Evolutionary conservation across 2,329 filamentous ascomycete species (phyloP).

Genomic region (Westerdykella sp.): DNA sequence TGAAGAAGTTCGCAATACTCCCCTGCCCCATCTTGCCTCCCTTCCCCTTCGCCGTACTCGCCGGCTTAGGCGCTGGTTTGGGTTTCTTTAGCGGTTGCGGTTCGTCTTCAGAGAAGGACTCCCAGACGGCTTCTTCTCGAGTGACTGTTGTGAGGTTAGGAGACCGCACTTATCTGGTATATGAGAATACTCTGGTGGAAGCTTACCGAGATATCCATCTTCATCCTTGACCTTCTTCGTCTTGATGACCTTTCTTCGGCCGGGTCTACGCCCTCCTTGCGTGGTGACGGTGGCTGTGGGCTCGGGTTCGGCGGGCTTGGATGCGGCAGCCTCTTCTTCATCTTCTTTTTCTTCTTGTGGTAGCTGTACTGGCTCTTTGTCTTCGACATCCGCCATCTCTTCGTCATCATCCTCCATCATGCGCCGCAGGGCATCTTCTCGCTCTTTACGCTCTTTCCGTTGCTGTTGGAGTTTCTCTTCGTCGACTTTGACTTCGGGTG

Average conservation of each 20-base stretch:
- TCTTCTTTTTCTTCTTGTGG: slow-evolving; percentile 33
- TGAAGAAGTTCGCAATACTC: slow-evolving; percentile 88
- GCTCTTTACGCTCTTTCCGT: slow-evolving; percentile 51
- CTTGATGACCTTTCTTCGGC: slow-evolving; percentile 73
- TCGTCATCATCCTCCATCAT: slow-evolving; percentile 73
- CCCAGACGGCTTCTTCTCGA: slow-evolving; percentile 77
- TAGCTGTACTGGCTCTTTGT: slow-evolving; percentile 8
- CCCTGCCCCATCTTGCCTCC: slow-evolving; percentile 55
- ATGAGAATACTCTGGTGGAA: background rate
- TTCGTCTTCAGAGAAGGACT: slow-evolving; percentile 90
- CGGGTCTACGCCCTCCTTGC: slow-evolving; percentile 62
- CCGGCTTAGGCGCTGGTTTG: slow-evolving; percentile 39
- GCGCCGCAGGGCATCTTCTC: slow-evolving; percentile 59
- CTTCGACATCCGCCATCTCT: slow-evolving; percentile 51
- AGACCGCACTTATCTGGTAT: background rate
- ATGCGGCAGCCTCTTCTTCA: slow-evolving; percentile 12
- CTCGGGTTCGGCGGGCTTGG: slow-evolving; percentile 20
- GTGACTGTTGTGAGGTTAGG: slow-evolving; percentile 57
- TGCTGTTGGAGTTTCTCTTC: slow-evolving; percentile 28
- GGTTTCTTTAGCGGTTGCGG: slow-evolving; percentile 50
- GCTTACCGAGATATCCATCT: slow-evolving; percentile 78
- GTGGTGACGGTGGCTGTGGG: slow-evolving; percentile 40
- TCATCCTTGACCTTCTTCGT: slow-evolving; percentile 84
- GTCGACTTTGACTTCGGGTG: slow-evolving; percentile 25
- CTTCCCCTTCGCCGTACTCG: slow-evolving; percentile 49